phyloP scores from a whole-genome alignment of 768 basidiomycete genomes.

The Hemileccinum rubropunctum region DNA sequence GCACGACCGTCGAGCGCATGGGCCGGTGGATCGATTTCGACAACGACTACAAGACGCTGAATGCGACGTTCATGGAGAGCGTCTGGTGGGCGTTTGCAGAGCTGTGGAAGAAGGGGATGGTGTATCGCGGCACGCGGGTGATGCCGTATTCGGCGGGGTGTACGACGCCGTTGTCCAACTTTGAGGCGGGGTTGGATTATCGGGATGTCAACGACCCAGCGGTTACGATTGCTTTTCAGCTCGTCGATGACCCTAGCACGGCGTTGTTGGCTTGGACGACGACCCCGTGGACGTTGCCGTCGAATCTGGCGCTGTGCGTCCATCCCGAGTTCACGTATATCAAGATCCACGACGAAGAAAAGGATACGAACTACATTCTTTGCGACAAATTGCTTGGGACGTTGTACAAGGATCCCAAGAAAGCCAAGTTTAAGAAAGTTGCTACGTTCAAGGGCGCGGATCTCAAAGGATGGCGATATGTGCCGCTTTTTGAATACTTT shows the following conservation, averaged over 20 bases:
- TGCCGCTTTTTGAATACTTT: constrained; percentile 95
- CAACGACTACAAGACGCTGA: constrained; percentile 98
- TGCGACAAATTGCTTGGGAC: constrained; percentile 84
- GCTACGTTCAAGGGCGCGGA: constrained; percentile 86
- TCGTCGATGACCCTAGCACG: constrained; percentile 90
- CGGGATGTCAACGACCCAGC: constrained; percentile 93
- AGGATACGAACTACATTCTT: constrained; percentile 85
- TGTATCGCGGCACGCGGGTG: constrained; percentile 90
- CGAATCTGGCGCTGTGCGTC: constrained; percentile 92
- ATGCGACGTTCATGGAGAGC: constrained; percentile 92
- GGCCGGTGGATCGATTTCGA: constrained; percentile 99
- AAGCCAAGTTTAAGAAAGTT: constrained; percentile 92
- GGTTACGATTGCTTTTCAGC: constrained; percentile 89
- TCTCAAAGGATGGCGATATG: constrained; percentile 95
- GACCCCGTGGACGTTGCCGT: constrained; percentile 97
- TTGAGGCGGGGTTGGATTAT: constrained; percentile 92
- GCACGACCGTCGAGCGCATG: constrained; percentile 92
- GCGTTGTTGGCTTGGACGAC: constrained; percentile 97
- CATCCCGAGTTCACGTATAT: constrained; percentile 95
- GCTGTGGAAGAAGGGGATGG: constrained; percentile 88
- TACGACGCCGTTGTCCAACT: constrained; percentile 95
- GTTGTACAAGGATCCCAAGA: constrained; percentile 95
- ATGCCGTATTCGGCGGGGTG: constrained; percentile 99
- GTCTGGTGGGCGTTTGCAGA: constrained; percentile 99
- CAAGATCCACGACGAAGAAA: constrained; percentile 92